Conservation (phyloP, 2,329 filamentous ascomycete genomes). For the Sporothrix humicola region DNA sequence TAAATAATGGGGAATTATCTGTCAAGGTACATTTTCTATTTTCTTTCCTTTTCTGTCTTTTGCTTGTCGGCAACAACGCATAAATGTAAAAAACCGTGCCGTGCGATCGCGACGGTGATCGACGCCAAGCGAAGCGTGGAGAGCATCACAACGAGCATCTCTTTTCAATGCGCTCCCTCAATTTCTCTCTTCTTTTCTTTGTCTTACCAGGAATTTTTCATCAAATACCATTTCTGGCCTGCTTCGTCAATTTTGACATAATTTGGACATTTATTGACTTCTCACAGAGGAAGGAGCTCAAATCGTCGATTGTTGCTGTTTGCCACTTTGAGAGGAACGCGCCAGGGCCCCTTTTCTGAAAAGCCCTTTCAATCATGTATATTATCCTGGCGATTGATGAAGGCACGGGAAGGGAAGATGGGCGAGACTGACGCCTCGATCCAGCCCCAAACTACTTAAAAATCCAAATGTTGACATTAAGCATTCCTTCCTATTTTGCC, state of each 20-base stretch:
- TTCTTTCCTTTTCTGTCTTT: background rate
- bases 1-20: background rate
- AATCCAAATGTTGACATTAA: background rate
- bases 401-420: background rate
- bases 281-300: background rate
- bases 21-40: background rate
- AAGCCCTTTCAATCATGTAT: too few relatives aligned
- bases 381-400: background rate
- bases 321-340: background rate
- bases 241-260: background rate
- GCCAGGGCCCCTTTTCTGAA: background rate
- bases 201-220: background rate
- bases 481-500: background rate
- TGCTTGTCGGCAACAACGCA: conserved; percentile 5
- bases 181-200: background rate
- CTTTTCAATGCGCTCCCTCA: background rate
- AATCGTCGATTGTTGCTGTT: background rate
- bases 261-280: background rate
- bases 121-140: conserved; percentile 12
- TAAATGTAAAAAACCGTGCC: conserved; percentile 14
- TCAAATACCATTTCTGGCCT: background rate
- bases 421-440: too few relatives aligned
- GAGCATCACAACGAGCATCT: background rate
- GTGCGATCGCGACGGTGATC: conserved; percentile 27
- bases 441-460: too few relatives aligned